Percentiles rank a stretch among this genome's conserved stretches.
These are phyloP conservation scores for Parietichytrium sp. DNA, from an alignment of 108 stramenopile species.

Conservation along the genomic window DNA sequence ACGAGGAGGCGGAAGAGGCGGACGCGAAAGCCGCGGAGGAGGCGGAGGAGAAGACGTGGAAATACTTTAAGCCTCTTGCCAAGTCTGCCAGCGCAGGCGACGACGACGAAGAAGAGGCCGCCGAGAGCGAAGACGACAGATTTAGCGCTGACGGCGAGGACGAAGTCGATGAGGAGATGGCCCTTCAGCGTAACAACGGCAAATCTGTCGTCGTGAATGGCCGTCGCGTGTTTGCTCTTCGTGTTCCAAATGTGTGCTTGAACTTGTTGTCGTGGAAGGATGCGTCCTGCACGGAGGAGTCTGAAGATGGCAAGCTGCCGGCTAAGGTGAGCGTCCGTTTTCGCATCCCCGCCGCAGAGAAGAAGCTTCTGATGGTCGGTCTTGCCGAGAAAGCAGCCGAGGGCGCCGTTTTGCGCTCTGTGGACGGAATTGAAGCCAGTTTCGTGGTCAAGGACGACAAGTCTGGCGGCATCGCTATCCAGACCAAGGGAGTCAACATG, in stretches of 20 bases:
- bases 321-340: conserved; percentile 17
- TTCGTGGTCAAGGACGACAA: conserved; percentile 73
- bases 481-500: conserved; percentile 92
- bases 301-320: conserved; percentile 6
- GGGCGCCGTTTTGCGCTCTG: conserved; percentile 71
- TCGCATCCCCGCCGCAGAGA: conserved; percentile 45
- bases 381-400: conserved; percentile 81
- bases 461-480: conserved; percentile 71
- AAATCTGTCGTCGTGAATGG: no score
- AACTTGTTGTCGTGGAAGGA: no score
- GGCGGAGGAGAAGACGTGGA: no score
- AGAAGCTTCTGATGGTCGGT: conserved; percentile 95
- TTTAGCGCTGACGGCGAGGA: conserved; percentile 44
- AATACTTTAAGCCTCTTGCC: no score
- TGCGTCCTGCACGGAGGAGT: not conserved
- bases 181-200: no score
- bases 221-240: no score
- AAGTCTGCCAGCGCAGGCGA: conserved; percentile 49
- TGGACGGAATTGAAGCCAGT: conserved; percentile 76
- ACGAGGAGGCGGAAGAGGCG: conserved; percentile 46
- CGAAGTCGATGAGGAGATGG: conserved; percentile 64
- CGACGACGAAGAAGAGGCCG: conserved; percentile 54
- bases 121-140: conserved; percentile 66
- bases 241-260: no score
- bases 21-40: no score